Conservation (phyloP, 352 stramenopile genomes). For the Pythium myriotylum region DNA sequence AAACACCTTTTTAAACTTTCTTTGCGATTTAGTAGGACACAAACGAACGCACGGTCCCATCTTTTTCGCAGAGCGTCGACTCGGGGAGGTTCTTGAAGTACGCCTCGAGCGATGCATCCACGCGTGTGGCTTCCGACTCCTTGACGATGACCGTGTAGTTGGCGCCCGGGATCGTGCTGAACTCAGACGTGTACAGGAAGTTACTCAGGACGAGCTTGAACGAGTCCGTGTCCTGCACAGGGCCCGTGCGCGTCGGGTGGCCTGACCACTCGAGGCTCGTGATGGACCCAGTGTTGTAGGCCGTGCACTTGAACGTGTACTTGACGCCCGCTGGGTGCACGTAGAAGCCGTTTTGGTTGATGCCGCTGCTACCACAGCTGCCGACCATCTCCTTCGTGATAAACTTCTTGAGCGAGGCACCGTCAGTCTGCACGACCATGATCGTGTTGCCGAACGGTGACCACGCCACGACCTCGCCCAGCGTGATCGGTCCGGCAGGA, state of each 20-base stretch:
- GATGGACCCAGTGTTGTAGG: conserved; percentile 32
- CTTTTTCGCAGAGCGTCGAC: conserved; percentile 19
- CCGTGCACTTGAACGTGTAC: conserved; percentile 61
- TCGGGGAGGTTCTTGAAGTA: conserved; percentile 32
- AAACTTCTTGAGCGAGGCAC: too few species aligned
- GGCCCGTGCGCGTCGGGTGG: conserved; percentile 56
- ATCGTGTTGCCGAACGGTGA: conserved; percentile 67
- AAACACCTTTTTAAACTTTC: too few species aligned
- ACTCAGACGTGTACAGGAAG: conserved; percentile 56
- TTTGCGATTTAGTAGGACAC: too few species aligned
- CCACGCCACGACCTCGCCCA: conserved; percentile 59
- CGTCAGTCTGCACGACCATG: too few species aligned
- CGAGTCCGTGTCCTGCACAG: too few species aligned
- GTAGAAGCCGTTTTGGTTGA: conserved; percentile 61
- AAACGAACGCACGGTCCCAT: conserved; percentile 8
- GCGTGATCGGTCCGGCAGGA: conserved; percentile 39
- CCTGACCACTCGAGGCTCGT: conserved; percentile 51
- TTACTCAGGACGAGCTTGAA: conserved; percentile 59
- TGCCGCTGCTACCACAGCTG: conserved; percentile 41
- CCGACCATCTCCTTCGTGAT: conserved; percentile 47
- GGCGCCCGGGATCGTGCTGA: conserved; percentile 33
- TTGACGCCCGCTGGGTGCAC: conserved; percentile 63
- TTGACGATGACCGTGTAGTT: conserved; percentile 36
- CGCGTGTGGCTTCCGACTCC: too few species aligned
- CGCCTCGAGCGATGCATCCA: conserved; percentile 41